Evolutionary conservation across 202 grass and related monocot genomes (phyloP).

Genomic region (Panicum hallii): DNA sequence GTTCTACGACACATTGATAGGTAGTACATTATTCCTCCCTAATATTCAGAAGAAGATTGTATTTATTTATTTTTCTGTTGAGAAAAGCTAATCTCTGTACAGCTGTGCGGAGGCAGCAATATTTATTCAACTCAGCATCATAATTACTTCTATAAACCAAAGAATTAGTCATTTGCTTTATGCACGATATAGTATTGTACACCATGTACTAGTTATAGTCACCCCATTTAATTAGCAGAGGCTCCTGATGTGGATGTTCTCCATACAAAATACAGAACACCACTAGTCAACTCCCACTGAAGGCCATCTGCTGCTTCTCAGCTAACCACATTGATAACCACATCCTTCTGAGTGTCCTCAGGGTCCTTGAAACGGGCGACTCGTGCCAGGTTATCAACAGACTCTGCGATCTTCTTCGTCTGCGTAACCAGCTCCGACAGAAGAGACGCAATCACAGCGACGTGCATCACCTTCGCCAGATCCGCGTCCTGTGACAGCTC

Average conservation of each 20-base stretch:
- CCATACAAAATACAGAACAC: slow-evolving; percentile 7
- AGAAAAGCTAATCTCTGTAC: slow-evolving; percentile 3
- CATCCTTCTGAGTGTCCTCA: slow-evolving; percentile 50
- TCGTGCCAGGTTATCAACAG: slow-evolving; percentile 64
- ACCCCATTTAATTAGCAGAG: background rate
- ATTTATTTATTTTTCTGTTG: background rate
- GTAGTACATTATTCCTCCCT: background rate
- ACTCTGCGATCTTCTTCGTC: slow-evolving; percentile 51
- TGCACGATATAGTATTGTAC: slow-evolving; percentile 31
- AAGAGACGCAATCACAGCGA: slow-evolving; percentile 65
- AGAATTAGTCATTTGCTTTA: slow-evolving; percentile 55
- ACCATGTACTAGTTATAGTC: background rate
- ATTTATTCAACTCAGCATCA: slow-evolving; percentile 48
- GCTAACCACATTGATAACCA: slow-evolving; percentile 44
- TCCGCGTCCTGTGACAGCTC: slow-evolving; percentile 42
- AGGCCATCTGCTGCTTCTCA: slow-evolving; percentile 34
- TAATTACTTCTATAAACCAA: slow-evolving; percentile 48
- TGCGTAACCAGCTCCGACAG: slow-evolving; percentile 60
- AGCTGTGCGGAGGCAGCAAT: background rate
- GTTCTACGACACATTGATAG: background rate
- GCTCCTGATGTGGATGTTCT: slow-evolving; percentile 38
- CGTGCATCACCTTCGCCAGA: slow-evolving; percentile 61
- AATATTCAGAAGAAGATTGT: background rate
- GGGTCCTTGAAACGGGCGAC: slow-evolving; percentile 61
- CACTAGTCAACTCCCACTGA: slow-evolving; percentile 11